Evolutionary conservation across 1,284 basidiomycete species (phyloP), one percentile per base, ranked within the genome.

Genomic region (Mycosarcoma maydis): DNA sequence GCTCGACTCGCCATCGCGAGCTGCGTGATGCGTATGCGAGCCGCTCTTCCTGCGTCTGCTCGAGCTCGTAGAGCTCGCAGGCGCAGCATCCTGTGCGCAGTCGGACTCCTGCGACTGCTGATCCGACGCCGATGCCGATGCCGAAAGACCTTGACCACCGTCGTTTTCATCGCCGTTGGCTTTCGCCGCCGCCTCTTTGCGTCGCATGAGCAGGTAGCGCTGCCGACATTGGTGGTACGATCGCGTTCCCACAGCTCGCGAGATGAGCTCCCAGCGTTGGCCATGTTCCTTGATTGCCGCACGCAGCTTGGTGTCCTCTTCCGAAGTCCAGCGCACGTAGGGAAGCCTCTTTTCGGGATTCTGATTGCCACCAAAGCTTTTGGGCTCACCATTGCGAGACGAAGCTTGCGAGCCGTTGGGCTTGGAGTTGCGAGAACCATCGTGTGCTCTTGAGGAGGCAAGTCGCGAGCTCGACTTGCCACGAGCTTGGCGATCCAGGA

Each of bases 211-310:
- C 51, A 81, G 47, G 48, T 78, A 79, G 26, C 80, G 69, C 62
- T 81, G 80, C 16, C 80, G 73, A 58, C 80, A 81, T 44, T 81
- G 80, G 45, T 81, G 80, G 49, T 81, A 81, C 20, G 79, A 78
- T 19, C 80, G 59, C 11, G 80, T 80, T 8, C 78, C 79, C 8
- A 81, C 80, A 8, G 77, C 77, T 20, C 77, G 72, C 3, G 80
- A 78, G 45, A 81, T 77, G n/a, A 76, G 68, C 43, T 81, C 80
- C 80, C 80, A 81, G 3, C 78, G 66, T 46, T 81, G 80, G 5
- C 80, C 80, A 39, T 79, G 72, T 58, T 80, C 73, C 46, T 72
- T 72, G 53, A 81, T 80, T 6, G 80, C 80, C 5, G 67, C 61
- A 9, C 73, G 67, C 48, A 81, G 71, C 69, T 80, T 79, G 29